Conservation (phyloP, 345 rosid species). For the Brassica nigra region DNA sequence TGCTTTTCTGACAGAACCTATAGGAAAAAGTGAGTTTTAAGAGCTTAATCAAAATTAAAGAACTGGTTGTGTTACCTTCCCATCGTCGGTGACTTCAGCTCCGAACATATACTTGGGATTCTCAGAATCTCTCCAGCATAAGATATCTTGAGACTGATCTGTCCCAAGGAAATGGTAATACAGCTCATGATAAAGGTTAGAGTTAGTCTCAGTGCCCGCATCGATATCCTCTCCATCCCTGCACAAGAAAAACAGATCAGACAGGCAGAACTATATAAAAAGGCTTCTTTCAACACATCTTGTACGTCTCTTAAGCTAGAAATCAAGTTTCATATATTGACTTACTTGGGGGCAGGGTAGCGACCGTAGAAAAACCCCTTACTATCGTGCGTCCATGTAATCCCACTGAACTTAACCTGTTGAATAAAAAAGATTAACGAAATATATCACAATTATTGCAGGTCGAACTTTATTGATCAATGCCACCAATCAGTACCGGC, state of each 20-base stretch:
- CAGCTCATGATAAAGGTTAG: slow-evolving; percentile 76
- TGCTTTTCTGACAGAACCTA: background rate
- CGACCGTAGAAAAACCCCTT: slow-evolving; percentile 93
- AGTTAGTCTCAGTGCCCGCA: slow-evolving; percentile 89
- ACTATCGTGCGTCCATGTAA: slow-evolving; percentile 83
- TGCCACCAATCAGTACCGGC: background rate
- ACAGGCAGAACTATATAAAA: background rate
- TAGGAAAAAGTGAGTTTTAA: background rate
- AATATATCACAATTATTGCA: background rate
- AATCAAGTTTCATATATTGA: background rate
- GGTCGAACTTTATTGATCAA: background rate
- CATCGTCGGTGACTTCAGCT: slow-evolving; percentile 72
- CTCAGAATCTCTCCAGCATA: slow-evolving; percentile 86
- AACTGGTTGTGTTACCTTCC: slow-evolving; percentile 54
- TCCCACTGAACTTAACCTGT: slow-evolving; percentile 77
- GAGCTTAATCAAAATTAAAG: background rate
- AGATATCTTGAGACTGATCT: slow-evolving; percentile 75
- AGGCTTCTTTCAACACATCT: slow-evolving; percentile 7
- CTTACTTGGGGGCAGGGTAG: slow-evolving; percentile 83
- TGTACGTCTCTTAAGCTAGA: background rate
- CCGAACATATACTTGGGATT: slow-evolving; percentile 67
- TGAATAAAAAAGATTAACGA: slow-evolving; percentile 1
- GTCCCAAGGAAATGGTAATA: slow-evolving; percentile 85
- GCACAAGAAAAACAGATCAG: slow-evolving; percentile 18
- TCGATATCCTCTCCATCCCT: slow-evolving; percentile 78